Base-by-base conservation (phyloP, 2,329 filamentous ascomycete genomes). In the Xylariales sp. region DNA sequence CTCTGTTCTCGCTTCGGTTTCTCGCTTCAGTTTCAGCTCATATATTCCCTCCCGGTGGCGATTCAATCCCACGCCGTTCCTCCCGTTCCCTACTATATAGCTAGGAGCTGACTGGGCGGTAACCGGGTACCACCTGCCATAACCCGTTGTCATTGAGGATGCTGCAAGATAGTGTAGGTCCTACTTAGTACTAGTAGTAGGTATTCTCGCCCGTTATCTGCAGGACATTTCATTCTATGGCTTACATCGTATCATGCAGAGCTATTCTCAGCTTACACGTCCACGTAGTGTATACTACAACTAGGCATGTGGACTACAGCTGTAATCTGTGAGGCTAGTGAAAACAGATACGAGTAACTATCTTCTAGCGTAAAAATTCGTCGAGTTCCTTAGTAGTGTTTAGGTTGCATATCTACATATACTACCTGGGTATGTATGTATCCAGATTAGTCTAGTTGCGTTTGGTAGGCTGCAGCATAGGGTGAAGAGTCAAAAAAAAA, bases 341-440 rank as follows among this genome's bases (percentile, higher is more conserved):
- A 34, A 34, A 36, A 28, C 64, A 62, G 63, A 71, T 74, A 72
- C 72, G 72, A 67, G 65, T 69, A 62, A 8, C 39, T 18, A 43
- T 50, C 16, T 43, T 53, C 62, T 59, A 53, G 41, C 41, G 16
- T 39, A 39, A 39, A 12, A 14, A 56, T 56, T 30, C 39, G 39
- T 41, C 10, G 3, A 12, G 39, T 41, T 41, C 39, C 39, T 41
- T 41, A 41, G 10, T 23, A 23, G 23, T 34, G 32, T 34, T 5
- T 34, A 34, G 32, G 8, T 8, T 23, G 23, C 23, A 23, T 23
- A 23, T 23, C 23, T 23, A 23, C 23, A 23, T 23, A 23, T 23
- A 23, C 23, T 23, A 2, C 23, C 23, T 23, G 23, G 23, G 23
- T 23, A 23, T 39, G 36, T 39, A 39, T 5, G 8, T 39, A 39